Evolutionary conservation across 176 grass and related monocot genomes (phyloP).

Genomic region (Oryza meridionalis): DNA sequence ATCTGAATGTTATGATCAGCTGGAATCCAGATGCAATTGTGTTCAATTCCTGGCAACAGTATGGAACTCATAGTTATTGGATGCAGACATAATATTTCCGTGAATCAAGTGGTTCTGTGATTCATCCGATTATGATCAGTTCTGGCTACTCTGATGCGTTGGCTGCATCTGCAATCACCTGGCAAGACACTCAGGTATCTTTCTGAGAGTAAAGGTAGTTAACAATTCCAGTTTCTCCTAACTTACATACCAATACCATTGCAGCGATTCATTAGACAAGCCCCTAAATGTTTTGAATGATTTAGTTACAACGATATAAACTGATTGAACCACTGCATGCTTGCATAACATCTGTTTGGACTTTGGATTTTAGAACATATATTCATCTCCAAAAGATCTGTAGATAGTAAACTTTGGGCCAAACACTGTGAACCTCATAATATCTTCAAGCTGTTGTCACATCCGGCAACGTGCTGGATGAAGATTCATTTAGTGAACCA

Average conservation of each 20-base stretch:
- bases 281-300: neutral
- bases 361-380: neutral
- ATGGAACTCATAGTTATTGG: constrained; percentile 67
- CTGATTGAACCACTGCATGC: neutral
- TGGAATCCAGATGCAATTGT: constrained; percentile 87
- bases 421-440: neutral
- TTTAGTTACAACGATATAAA: neutral
- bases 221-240: neutral
- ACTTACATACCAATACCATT: too few relatives aligned
- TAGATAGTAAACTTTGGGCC: constrained; percentile 66
- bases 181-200: constrained; percentile 42
- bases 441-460: constrained; percentile 8
- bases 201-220: constrained; percentile 61
- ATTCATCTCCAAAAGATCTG: neutral
- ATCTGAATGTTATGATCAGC: constrained; percentile 40
- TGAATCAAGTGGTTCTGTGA: constrained; percentile 44
- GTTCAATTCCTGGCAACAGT: constrained; percentile 79
- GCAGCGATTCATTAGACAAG: neutral
- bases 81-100: constrained; percentile 1
- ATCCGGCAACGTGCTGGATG: neutral
- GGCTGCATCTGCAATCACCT: constrained; percentile 59
- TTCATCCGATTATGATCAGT: constrained; percentile 46
- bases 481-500: constrained; percentile 11
- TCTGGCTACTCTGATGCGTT: constrained; percentile 30
- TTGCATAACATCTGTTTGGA: neutral